Conservation (phyloP, 2,329 filamentous ascomycete species). For the Fusarium compactum region DNA sequence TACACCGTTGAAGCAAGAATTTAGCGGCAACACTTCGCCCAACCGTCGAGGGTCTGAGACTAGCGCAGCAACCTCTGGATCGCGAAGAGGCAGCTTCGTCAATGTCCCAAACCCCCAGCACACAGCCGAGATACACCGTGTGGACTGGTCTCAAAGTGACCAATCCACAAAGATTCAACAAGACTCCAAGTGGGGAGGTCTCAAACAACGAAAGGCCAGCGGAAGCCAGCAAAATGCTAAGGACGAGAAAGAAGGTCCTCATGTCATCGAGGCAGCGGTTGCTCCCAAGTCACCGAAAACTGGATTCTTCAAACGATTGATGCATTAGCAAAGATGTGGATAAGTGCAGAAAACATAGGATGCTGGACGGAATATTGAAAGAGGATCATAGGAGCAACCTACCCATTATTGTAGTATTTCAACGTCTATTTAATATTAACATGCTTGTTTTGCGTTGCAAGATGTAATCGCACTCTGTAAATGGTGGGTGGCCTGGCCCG, state of each 20-base stretch:
- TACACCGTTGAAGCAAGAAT: slow-evolving; percentile 38
- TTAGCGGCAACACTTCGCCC: slow-evolving; percentile 23
- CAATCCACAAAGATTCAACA: slow-evolving; percentile 55
- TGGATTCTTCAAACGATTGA: slow-evolving; percentile 60
- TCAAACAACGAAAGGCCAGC: slow-evolving; percentile 58
- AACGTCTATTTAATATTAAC: slow-evolving; percentile 18
- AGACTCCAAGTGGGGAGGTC: slow-evolving; percentile 62
- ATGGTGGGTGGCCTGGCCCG: background rate
- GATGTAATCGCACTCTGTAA: background rate
- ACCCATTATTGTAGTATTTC: slow-evolving; percentile 36
- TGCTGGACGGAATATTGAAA: slow-evolving; percentile 1
- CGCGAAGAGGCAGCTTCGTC: slow-evolving; percentile 36
- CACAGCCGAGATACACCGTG: slow-evolving; percentile 54
- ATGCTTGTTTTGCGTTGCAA: background rate
- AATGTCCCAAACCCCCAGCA: slow-evolving; percentile 34
- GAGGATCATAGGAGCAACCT: slow-evolving; percentile 27
- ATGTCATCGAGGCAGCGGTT: slow-evolving; percentile 7
- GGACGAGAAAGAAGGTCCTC: slow-evolving; percentile 36
- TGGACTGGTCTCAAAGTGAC: slow-evolving; percentile 71
- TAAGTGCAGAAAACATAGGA: background rate
- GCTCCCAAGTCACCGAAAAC: slow-evolving; percentile 52
- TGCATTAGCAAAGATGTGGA: slow-evolving; percentile 50
- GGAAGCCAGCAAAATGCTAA: slow-evolving; percentile 47
- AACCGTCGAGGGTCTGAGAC: slow-evolving; percentile 37
- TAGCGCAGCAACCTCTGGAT: slow-evolving; percentile 24